Evolutionary conservation across 75 land plant genomes (phyloP).

Genomic region (Chamaecyparis obtusa): DNA sequence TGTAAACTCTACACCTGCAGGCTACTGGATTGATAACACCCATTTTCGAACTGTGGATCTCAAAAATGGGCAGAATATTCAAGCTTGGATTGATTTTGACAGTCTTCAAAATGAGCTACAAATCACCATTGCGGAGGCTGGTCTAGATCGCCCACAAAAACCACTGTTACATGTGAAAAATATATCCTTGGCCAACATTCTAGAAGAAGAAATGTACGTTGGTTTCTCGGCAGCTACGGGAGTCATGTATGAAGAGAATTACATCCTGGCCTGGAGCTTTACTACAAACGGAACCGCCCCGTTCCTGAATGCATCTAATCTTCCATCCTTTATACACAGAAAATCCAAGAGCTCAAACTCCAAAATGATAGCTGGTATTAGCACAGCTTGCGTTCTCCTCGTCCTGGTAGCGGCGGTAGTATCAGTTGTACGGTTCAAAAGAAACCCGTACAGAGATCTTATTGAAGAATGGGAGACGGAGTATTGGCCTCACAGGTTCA

Average conservation of each 20-base stretch:
- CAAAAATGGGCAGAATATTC: neutral
- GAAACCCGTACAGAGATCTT: neutral
- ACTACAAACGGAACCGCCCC: neutral
- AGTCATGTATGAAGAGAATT: neutral
- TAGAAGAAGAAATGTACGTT: neutral
- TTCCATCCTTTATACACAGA: neutral
- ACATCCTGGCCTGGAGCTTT: neutral
- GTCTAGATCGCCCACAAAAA: neutral
- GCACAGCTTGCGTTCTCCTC: neutral
- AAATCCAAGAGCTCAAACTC: neutral
- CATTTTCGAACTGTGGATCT: neutral
- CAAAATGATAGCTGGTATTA: neutral
- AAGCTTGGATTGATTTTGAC: conserved; percentile 6
- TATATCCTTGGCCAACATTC: neutral
- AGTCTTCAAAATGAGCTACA: neutral
- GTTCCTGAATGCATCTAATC: neutral
- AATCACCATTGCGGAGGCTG: neutral
- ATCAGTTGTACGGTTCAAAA: neutral
- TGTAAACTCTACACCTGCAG: conserved; percentile 5
- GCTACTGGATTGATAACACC: neutral
- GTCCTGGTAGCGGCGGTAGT: neutral
- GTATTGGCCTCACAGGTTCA: conserved; percentile 38
- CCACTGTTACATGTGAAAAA: neutral
- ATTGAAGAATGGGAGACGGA: conserved; percentile 44
- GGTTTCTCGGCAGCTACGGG: conserved; percentile 3